Base-by-base conservation (phyloP, 208 protist species). In the Trypanosoma platydactyli region DNA sequence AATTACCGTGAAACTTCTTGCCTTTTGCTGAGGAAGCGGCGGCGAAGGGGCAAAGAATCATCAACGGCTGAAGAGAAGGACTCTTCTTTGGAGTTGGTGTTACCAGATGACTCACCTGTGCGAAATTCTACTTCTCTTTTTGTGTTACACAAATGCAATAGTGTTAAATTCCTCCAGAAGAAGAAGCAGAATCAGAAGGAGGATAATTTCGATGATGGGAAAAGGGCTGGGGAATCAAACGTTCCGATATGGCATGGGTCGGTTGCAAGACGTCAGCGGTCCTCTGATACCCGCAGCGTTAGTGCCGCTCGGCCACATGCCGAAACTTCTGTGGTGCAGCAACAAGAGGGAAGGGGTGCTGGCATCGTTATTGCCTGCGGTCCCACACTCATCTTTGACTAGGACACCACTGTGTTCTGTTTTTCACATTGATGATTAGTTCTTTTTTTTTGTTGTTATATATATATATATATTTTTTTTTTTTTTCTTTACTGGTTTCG, bases 351-450 rank as follows among this genome's bases (percentile, higher is more conserved):
- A 6, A 58, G 71, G 27, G 68, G 62, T 1, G 80, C 74, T 24
- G 78, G 74, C 35, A 90, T 93, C 38, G 45, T 73, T 30, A 64
- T 93, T 11, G 75, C 87, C 11, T 88, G 79, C 48, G 86, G 86
- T 44, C 83, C 86, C 24, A 92, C 86, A 0, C 61, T 89, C 1
- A 83, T 78, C 49, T 84, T 92, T 54, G 73, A 71, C 12, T 77
- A 74, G 49, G 7, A 22, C 7, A 18, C 27, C 59, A 16, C 46
- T 59, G 52, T 62, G 62, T 46, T 44, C 27, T 62, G 18, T 49
- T 67, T 18, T 29, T 65, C 53, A 60, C 27, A 46, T 51, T 74
- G 16, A 61, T 58, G 44, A 59, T 75, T 55, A 38, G 9, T 63
- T 30, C 45, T 22, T 65, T 52, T 24, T 64, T 64, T 57, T 45